Evolutionary conservation across 306 rosid genomes (phyloP), one percentile per base, ranked within the genome.

Genomic region (Fragaria vesca): DNA sequence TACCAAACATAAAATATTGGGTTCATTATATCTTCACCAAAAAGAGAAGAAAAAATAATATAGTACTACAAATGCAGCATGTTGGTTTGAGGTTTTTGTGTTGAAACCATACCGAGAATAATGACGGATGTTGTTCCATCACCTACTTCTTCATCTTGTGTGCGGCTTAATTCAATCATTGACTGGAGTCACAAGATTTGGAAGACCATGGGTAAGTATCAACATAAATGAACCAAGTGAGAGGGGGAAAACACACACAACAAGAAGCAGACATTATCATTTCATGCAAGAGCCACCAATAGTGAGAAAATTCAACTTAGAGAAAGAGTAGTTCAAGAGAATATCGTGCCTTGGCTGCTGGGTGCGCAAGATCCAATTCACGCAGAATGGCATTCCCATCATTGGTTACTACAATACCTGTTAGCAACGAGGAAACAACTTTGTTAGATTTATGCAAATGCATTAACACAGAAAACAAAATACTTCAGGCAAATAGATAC

Each of bases 61-160:
- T 9, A n/a, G 4, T 9, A 60, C 67, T 43, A 62, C 32, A 61
- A 66, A 51, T 69, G 47, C 68, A 16, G 3, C 36, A n/a, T 28
- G 32, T 61, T 61, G 45, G 3, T 42, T 28, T 15, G 21, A 20
- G 46, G 60, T 75, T 9, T 70, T 7, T 20, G 55, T 6, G 48
- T 47, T 45, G 13, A 73, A 74, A 67, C 76, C 89, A 81, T 85
- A 95, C 98, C 98, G 74, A 95, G 98, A 77, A 95, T 91, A 60
- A 95, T 95, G 76, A 95, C 98, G 46, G 97, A 95, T 50, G 98
- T 94, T 26, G 98, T 94, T 84, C 98, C 98, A 84, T 94, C 98
- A 72, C 98, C 98, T 4, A 94, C 98, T 91, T 94, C 98, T 78
- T 94, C 97, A 52, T 95, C 98, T 87, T 95, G 98, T 36, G 97